Conservation (phyloP, 1,139 yeast species). For the Yamadazyma aaseri region DNA sequence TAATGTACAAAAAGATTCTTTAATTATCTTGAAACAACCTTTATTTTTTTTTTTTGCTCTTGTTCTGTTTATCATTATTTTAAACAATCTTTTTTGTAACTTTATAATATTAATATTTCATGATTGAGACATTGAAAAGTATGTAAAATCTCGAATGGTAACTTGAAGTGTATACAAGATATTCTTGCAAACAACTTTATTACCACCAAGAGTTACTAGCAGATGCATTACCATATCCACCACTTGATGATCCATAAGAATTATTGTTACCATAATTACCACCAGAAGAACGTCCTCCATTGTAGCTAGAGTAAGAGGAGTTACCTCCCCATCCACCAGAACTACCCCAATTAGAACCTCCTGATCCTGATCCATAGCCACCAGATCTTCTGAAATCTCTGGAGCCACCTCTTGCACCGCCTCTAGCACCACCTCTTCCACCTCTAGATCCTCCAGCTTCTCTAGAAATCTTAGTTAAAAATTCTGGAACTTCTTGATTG, state of each 20-base stretch:
- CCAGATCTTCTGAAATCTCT: conserved; percentile 62
- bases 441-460: conserved; percentile 62
- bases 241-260: conserved; percentile 10
- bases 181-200: conserved; percentile 7
- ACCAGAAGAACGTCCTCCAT: conserved; percentile 11
- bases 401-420: conserved; percentile 31
- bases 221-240: conserved; percentile 14
- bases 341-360: conserved; percentile 28
- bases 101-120: conserved; percentile 4
- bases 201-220: conserved; percentile 45
- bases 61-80: too few relatives aligned
- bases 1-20: conserved; percentile 3
- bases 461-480: conserved; percentile 77
- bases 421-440: conserved; percentile 14
- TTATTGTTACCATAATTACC: conserved; percentile 1
- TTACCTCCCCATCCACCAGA: conserved; percentile 20
- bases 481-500: conserved; percentile 94
- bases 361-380: conserved; percentile 30
- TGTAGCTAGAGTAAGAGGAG: conserved; percentile 23
- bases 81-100: neutral
- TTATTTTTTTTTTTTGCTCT: too few relatives aligned
- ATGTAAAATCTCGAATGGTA: conserved; percentile 9
- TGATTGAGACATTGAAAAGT: conserved; percentile 31
- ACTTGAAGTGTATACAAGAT: conserved; percentile 8
- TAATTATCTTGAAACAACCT: neutral